Percentiles rank a stretch among this genome's conserved stretches.
Evolutionary conservation across 176 grass and related monocot species (phyloP).

Genomic region (Musa schizocarpa): DNA sequence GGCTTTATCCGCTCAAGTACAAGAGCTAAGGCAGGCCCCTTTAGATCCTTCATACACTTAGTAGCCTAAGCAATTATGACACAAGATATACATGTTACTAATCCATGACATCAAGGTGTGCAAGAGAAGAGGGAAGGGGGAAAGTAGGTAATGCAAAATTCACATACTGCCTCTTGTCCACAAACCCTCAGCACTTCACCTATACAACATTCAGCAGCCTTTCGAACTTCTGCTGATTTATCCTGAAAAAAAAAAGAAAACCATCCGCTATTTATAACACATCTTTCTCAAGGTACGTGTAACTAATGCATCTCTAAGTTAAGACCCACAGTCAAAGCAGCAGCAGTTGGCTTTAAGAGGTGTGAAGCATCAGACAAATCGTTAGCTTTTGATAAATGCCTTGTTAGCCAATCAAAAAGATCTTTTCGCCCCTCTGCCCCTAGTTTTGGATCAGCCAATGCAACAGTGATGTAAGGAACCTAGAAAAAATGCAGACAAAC

Average conservation of each 20-base stretch:
- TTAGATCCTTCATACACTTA: slow-evolving; percentile 85
- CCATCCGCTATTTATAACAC: background rate
- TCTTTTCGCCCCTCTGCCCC: slow-evolving; percentile 93
- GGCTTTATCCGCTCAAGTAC: slow-evolving; percentile 78
- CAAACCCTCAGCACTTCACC: slow-evolving; percentile 76
- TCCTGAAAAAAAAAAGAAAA: slow-evolving; percentile 50
- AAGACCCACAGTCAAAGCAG: slow-evolving; percentile 65
- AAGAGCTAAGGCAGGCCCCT: slow-evolving; percentile 70
- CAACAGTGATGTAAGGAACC: slow-evolving; percentile 67
- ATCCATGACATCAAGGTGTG: background rate
- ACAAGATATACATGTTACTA: slow-evolving; percentile 10
- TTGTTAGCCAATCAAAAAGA: slow-evolving; percentile 99
- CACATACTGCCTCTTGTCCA: slow-evolving; percentile 82
- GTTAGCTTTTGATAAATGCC: slow-evolving; percentile 60
- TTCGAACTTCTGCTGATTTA: slow-evolving; percentile 98
- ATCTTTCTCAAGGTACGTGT: background rate
- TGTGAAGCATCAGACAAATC: slow-evolving; percentile 78
- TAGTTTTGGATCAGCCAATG: slow-evolving; percentile 79
- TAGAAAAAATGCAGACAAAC: slow-evolving; percentile 29
- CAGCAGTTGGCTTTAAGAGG: slow-evolving; percentile 76
- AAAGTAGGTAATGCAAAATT: background rate
- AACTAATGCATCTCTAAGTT: background rate
- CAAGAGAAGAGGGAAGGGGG: background rate
- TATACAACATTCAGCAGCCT: slow-evolving; percentile 82
- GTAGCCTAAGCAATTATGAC: slow-evolving; percentile 39